Conservation (phyloP, 306 rosid genomes). For the Arachis hypogaea region DNA sequence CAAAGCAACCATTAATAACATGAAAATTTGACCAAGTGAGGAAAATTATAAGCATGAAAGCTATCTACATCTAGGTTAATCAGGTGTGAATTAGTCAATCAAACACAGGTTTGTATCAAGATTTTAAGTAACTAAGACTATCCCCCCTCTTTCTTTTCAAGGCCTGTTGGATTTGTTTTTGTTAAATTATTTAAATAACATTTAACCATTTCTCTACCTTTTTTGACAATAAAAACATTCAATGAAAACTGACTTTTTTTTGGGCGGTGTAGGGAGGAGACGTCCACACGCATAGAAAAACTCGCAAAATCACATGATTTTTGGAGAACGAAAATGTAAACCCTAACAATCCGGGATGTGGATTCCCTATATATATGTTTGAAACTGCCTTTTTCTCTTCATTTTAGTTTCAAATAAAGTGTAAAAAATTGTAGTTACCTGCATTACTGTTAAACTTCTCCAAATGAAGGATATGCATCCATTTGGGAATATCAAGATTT, state of each 20-base stretch:
- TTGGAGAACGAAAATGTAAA: conserved; percentile 15
- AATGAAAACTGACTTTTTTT: not conserved
- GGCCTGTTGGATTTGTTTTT: not conserved
- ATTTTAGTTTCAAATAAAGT: conserved; percentile 9
- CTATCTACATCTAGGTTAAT: conserved; percentile 1
- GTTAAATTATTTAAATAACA: not conserved
- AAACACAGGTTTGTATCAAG: too few species aligned
- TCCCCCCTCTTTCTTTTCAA: too few species aligned
- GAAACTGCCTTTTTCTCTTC: conserved; percentile 14
- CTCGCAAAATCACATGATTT: not conserved
- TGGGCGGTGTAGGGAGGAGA: too few species aligned
- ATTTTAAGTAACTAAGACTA: too few species aligned
- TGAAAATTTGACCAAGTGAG: conserved; percentile 10
- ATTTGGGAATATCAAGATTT: conserved; percentile 89
- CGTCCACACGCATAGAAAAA: not conserved
- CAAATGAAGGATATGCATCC: conserved; percentile 82
- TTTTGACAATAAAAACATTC: conserved; percentile 14
- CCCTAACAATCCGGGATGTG: not conserved
- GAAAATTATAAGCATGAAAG: conserved; percentile 23
- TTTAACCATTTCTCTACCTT: not conserved
- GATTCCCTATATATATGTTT: conserved; percentile 16
- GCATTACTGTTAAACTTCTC: conserved; percentile 75
- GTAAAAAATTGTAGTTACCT: conserved; percentile 54
- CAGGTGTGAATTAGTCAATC: too few species aligned
- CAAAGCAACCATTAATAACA: conserved; percentile 27